Conservation (phyloP, 164 flowering plant species). For the Tetrastigma voinierianum region DNA sequence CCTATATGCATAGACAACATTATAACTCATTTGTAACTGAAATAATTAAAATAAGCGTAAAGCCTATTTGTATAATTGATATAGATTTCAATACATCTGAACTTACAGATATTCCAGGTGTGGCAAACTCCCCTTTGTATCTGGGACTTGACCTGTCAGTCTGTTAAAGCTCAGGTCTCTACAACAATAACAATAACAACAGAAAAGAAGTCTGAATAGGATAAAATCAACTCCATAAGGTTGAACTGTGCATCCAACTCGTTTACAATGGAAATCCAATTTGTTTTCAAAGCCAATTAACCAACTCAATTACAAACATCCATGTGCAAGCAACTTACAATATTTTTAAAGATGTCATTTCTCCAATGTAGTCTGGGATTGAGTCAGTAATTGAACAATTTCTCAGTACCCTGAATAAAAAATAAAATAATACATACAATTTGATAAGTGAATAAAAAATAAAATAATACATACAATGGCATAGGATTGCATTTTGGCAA, state of each 20-base stretch:
- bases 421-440: neutral
- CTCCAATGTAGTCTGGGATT: conserved; percentile 58
- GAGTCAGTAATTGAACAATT: conserved; percentile 60
- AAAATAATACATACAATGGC: neutral
- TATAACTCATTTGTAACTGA: neutral
- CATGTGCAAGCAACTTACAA: conserved; percentile 43
- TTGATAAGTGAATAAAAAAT: neutral
- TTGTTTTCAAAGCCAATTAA: too few relatives aligned
- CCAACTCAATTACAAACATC: too few relatives aligned
- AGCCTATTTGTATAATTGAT: neutral
- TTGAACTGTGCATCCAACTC: too few relatives aligned
- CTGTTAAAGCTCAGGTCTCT: conserved; percentile 68
- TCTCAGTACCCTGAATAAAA: conserved; percentile 55
- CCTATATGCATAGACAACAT: conserved; percentile 35
- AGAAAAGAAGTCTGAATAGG: neutral
- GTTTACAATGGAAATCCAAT: too few relatives aligned
- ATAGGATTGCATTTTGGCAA: neutral
- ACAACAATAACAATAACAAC: conserved; percentile 11
- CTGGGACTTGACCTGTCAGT: conserved; percentile 59
- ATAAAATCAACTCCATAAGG: too few relatives aligned
- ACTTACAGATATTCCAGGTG: conserved; percentile 37
- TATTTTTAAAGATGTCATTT: conserved; percentile 24
- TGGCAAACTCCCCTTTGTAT: conserved; percentile 11
- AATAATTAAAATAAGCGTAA: neutral
- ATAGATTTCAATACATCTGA: neutral